Conservation (phyloP, 176 grass and related monocot genomes). For the Musa troglodytarum region DNA sequence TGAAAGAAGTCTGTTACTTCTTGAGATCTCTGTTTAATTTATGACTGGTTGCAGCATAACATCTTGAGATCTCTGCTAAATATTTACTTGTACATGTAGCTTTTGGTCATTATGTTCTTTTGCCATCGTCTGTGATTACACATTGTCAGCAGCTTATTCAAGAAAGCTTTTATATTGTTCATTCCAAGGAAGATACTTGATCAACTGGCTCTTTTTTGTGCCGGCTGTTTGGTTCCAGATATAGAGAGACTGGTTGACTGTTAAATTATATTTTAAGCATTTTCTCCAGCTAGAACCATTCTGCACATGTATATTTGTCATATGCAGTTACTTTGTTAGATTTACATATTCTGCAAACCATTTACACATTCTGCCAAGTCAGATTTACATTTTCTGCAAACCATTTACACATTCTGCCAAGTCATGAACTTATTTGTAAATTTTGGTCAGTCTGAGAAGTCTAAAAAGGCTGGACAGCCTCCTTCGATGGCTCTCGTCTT, state of each 20-base stretch:
- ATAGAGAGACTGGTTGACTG: neutral
- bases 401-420: neutral
- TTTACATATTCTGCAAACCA: neutral
- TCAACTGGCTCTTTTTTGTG: neutral
- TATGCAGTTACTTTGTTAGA: neutral
- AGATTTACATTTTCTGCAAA: too few species aligned
- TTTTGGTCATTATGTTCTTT: neutral
- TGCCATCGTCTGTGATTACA: too few species aligned
- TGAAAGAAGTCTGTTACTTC: too few species aligned
- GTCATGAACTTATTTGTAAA: neutral
- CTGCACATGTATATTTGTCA: neutral
- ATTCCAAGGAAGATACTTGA: neutral
- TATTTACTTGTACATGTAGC: too few species aligned
- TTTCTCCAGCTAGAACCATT: too few species aligned
- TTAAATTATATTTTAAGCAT: neutral
- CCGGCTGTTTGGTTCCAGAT: neutral
- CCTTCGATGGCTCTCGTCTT: conserved; percentile 42
- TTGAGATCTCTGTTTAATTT: too few species aligned
- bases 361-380: neutral
- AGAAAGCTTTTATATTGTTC: neutral
- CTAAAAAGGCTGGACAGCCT: conserved; percentile 48
- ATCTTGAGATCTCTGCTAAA: too few species aligned
- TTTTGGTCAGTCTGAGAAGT: conserved; percentile 70
- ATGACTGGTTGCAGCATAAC: too few species aligned
- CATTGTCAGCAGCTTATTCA: neutral